A percentile compares a stretch with the other conserved stretches of the same genome.
phyloP scores from a whole-genome alignment of 2,329 filamentous ascomycete genomes.

The Botryotinia convoluta region DNA sequence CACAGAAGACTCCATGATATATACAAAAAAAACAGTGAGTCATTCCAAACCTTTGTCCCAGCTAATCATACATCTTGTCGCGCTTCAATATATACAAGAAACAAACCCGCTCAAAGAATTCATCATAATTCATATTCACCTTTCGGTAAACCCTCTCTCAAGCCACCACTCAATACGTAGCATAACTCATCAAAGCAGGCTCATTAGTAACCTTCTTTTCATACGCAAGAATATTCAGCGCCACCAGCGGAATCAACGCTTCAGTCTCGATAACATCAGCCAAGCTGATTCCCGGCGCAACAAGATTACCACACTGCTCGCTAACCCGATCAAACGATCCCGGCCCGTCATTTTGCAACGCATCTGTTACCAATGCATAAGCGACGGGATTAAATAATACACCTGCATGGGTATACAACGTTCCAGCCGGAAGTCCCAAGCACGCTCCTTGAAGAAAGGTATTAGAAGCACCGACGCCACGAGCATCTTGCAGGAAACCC shows the following conservation, averaged over 20 bases:
- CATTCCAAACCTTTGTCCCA: not conserved
- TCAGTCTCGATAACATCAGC: slow-evolving; percentile 7
- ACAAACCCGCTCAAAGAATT: not conserved
- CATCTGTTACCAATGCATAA: slow-evolving; percentile 13
- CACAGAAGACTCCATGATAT: not conserved
- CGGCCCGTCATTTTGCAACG: not conserved
- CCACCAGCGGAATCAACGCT: not conserved
- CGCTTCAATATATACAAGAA: not conserved
- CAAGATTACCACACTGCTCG: not conserved
- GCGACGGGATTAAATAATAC: slow-evolving; percentile 12
- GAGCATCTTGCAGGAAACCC: slow-evolving; percentile 41
- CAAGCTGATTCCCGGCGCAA: slow-evolving; percentile 1
- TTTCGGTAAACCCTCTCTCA: not conserved
- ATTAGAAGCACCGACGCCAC: slow-evolving; percentile 4
- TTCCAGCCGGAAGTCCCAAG: not conserved
- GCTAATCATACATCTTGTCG: too few relatives aligned
- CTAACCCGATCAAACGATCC: slow-evolving; percentile 1
- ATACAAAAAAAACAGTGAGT: not conserved
- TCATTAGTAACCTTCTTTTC: not conserved
- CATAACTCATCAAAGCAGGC: slow-evolving; percentile 7
- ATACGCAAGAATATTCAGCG: not conserved
- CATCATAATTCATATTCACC: not conserved
- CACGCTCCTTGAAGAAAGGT: slow-evolving; percentile 16
- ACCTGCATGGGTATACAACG: slow-evolving; percentile 2
- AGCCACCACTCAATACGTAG: not conserved